These are phyloP conservation scores for Synchytrium microbalum DNA, from an alignment of 371 early-diverging fungal genomes.

Conservation along the genomic window DNA sequence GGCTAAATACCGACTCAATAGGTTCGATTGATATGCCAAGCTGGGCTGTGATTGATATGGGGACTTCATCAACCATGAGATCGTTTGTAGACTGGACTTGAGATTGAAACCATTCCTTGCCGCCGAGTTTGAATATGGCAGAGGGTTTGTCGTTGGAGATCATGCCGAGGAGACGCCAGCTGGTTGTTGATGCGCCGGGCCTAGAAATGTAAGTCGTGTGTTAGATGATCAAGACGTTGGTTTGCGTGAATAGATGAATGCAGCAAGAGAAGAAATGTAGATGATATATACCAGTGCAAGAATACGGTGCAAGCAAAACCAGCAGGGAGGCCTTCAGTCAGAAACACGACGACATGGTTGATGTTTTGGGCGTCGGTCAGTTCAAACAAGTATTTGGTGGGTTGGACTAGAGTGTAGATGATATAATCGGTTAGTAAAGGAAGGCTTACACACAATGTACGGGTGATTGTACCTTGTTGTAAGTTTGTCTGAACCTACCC, in stretches of 20 bases:
- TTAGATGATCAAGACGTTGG: too few relatives aligned
- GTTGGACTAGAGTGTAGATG: neutral
- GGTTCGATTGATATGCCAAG: constrained; percentile 90
- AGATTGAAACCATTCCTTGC: constrained; percentile 17
- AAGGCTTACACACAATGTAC: too few relatives aligned
- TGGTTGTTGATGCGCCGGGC: constrained; percentile 42
- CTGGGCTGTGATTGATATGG: constrained; percentile 48
- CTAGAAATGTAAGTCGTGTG: constrained; percentile 7
- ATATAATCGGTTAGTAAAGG: neutral
- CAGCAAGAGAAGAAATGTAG: too few relatives aligned
- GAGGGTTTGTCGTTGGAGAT: constrained; percentile 83
- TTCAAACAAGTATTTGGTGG: constrained; percentile 42
- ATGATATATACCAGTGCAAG: constrained; percentile 63
- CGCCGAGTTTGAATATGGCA: constrained; percentile 62
- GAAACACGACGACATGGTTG: constrained; percentile 89
- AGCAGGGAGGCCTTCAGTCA: constrained; percentile 75
- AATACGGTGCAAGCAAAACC: constrained; percentile 73
- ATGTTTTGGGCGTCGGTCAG: constrained; percentile 68
- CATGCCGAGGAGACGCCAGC: constrained; percentile 81
- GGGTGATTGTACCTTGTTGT: constrained; percentile 53
- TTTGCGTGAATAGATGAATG: too few relatives aligned
- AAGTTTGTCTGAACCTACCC: constrained; percentile 80
- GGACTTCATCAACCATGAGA: constrained; percentile 23
- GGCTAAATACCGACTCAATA: constrained; percentile 44
- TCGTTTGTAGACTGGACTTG: constrained; percentile 6